Base-by-base conservation (phyloP, 2,329 filamentous ascomycete species). In the Penicillium sp. region DNA sequence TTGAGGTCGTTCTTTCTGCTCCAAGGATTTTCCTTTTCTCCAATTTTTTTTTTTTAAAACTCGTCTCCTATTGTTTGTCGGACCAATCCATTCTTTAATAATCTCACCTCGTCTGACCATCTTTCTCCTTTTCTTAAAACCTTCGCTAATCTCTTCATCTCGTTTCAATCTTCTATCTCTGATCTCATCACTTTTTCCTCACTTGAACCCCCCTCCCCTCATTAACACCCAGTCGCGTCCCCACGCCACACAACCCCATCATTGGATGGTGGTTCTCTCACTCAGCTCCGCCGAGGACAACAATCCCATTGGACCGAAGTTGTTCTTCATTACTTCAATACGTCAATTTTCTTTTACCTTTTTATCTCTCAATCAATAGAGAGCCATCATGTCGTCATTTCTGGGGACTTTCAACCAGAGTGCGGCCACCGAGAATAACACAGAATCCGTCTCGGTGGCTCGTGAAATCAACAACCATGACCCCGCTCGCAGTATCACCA, bases 391-490 rank as follows among this genome's bases (percentile, higher is more conserved):
- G 65, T 67, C 65, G 51, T 32, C 29, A 32, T 57, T 67, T 32
- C 43, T 67, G 38, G 65, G 65, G 53, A 66, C 63, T 5, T 46
- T 67, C 27, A 67, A 66, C 48, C 50, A 63, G 37, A 64, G 63
- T 51, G 11, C 62, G 24, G 53, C 34, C 37, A 34, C 35, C 26
- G 45, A 57, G 34, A 9, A 62, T 24, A 53, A 27, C 33, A 37
- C 33, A 11, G 45, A 57, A 32, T 48, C 52, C 9, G 39, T 44
- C 24, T 33, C 45, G 11, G 40, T 46, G 28, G 34, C 49, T 25
- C 49, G 47, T 25, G 55, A 59, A 45, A 33, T 48, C 12, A 51
- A 48, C 12, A 52, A 51, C 27, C 58, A 60, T 48, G 54, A 58
- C 26, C 53, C 56, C 18, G 46, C 49, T 27, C 50, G 27, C 37